Evolutionary conservation across 164 flowering plant genomes (phyloP), one percentile per base, ranked within the genome.

Genomic region (Tetrastigma voinierianum): DNA sequence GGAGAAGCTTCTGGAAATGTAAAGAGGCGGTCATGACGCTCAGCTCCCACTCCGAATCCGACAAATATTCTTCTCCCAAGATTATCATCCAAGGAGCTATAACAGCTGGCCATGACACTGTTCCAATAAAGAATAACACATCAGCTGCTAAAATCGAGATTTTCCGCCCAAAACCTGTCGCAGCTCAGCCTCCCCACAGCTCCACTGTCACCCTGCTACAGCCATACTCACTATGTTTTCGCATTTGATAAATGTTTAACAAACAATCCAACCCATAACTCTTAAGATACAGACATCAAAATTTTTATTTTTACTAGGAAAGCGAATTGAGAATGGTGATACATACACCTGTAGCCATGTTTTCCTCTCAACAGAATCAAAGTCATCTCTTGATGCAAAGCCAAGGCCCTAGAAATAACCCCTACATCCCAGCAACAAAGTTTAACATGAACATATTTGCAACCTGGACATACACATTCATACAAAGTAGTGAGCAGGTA

Each of bases 151-250:
- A 54, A 9, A 92, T 85, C 0, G 97, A 80, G 6, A 10, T 70
- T 44, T 64, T 87, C 54, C 99, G 67, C 14, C 97, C 97, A n/a
- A 46, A 80, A 72, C 25, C 52, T 76, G 70, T 92, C 97, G 43
- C 92, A 63, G 88, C 66, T 81, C 80, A 86, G 43, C 97, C 97
- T 20, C 99, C 99, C 14, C 84, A 1, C 99, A 7, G 99, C 99
- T n/a, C 99, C 99, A 95, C 0, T 11, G 92, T 92, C 11, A 97
- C 99, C 97, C 99, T n/a, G 89, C 97, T 10, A 90, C 90, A 0
- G 97, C 94, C 89, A 83, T 92, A 60, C 98, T 88, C 51, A 95
- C 99, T 3, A 92, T 95, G 1, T 87, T 81, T 81, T 90, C 97
- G 76, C 62, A 21, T 24, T 23, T 43, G 15, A 5, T n/a, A 4